phyloP scores from a whole-genome alignment of 2,329 filamentous ascomycete genomes.

The Aspergillus transmontanensis region DNA sequence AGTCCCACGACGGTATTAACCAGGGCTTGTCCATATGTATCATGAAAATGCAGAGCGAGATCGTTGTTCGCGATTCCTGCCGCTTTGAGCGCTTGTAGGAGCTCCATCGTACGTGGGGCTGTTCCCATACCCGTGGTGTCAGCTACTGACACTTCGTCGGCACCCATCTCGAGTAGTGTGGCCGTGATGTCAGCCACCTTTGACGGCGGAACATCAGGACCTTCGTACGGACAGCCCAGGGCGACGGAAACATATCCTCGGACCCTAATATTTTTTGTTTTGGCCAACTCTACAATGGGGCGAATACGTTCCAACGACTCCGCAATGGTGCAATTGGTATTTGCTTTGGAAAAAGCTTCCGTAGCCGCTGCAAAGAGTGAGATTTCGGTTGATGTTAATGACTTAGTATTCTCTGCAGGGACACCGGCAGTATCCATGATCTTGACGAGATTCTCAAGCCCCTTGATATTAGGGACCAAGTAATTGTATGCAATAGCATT shows the following conservation, averaged over 20 bases:
- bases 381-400: constrained; percentile 52
- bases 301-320: constrained; percentile 62
- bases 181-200: constrained; percentile 64
- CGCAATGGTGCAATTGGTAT: constrained; percentile 67
- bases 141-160: constrained; percentile 66
- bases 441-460: constrained; percentile 61
- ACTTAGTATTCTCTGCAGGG: constrained; percentile 31
- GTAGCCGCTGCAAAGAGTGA: constrained; percentile 68
- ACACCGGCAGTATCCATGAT: constrained; percentile 49
- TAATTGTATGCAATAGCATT: constrained; percentile 65
- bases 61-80: constrained; percentile 63
- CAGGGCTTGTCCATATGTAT: constrained; percentile 67
- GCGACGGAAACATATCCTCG: constrained; percentile 68
- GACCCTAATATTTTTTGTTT: constrained; percentile 58
- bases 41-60: constrained; percentile 66
- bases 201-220: constrained; percentile 61
- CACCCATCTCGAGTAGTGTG: constrained; percentile 65
- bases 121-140: constrained; percentile 71
- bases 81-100: constrained; percentile 60
- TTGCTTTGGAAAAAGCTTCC: constrained; percentile 65
- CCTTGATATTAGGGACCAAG: constrained; percentile 65
- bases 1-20: constrained; percentile 65
- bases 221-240: constrained; percentile 67
- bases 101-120: constrained; percentile 59
- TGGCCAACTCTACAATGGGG: constrained; percentile 60